Evolutionary conservation across 208 protist genomes (phyloP).

Genomic region (Leishmania gerbilli): DNA sequence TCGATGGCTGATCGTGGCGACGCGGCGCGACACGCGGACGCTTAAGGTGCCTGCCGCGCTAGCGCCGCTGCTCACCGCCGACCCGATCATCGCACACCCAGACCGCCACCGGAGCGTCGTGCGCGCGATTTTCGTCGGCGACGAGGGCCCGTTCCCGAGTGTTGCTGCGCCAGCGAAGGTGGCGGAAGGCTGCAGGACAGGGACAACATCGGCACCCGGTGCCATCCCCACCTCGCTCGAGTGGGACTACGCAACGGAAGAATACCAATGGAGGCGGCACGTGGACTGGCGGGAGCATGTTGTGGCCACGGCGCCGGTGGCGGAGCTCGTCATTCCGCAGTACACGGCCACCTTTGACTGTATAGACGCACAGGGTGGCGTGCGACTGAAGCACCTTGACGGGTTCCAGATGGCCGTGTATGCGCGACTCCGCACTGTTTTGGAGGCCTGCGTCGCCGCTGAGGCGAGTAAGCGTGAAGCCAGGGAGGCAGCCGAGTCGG

Average conservation of each 20-base stretch:
- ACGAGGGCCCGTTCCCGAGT: slow-evolving; percentile 6
- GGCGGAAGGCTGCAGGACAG: not conserved
- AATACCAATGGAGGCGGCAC: slow-evolving; percentile 71
- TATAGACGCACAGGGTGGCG: slow-evolving; percentile 44
- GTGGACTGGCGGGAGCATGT: slow-evolving; percentile 47
- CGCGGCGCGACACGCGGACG: slow-evolving; percentile 40
- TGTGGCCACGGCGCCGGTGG: slow-evolving; percentile 30
- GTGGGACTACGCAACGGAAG: slow-evolving; percentile 45
- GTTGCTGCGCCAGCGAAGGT: not conserved
- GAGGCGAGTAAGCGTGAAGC: not conserved
- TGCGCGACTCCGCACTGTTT: slow-evolving; percentile 46
- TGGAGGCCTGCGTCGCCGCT: slow-evolving; percentile 32
- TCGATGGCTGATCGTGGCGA: slow-evolving; percentile 60
- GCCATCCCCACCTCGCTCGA: slow-evolving; percentile 14
- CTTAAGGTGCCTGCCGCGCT: slow-evolving; percentile 62
- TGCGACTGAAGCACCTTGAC: slow-evolving; percentile 61
- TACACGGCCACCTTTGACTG: slow-evolving; percentile 69
- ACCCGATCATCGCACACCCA: slow-evolving; percentile 69
- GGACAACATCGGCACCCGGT: not conserved
- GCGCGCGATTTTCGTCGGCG: slow-evolving; percentile 25
- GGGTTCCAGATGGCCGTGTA: slow-evolving; percentile 67
- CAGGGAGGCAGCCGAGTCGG: slow-evolving; percentile 1
- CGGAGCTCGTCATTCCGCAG: slow-evolving; percentile 56
- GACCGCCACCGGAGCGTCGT: slow-evolving; percentile 47
- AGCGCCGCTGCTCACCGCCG: slow-evolving; percentile 66